Base-by-base conservation (phyloP, 1,139 yeast genomes). In the Nematodospora anomalae region DNA sequence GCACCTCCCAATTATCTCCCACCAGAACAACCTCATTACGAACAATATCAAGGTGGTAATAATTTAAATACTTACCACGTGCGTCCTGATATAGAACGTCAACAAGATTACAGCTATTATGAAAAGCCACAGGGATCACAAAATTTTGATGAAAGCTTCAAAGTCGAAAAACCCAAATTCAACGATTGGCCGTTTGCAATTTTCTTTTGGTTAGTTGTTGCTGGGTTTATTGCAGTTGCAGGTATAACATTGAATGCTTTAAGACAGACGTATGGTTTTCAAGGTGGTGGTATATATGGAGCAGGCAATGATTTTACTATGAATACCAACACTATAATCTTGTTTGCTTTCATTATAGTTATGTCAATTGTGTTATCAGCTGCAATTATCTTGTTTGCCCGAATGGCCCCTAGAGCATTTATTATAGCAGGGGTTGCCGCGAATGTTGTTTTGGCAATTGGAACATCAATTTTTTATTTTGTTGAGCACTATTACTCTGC, bases 181-280 rank as follows among this genome's bases (percentile, higher is more conserved):
- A 83, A 87, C 51, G 96, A 89, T 57, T 70, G 81, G 76, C 83
- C 85, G 0, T 84, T 84, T 49, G 71, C 85, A 0, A 49, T 84
- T 2, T 65, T 88, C 45, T 84, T 87, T 51, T 50, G 79, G 12
- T 64, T 72, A 4, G 79, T 82, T 8, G 68, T 83, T 4, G 76
- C 67, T 15, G 96, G 92, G 0, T 87, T 87, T 54, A 58, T 80
- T 29, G 90, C 80, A 0, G 67, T 89, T 28, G 83, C 95, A 0
- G 84, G 76, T 4, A 71, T 87, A 33, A 76, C 87, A 1, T 60
- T 89, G 43, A 69, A 78, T 47, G 83, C 86, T 7, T 82, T 85
- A 64, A 66, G 74, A 10, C 49, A 64, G 29, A 75, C 80, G 6
- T 72, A 75, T 50, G 62, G 76, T 18, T 67, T 64, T 40, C 77